Evolutionary conservation across 2,329 filamentous ascomycete genomes (phyloP).

Genomic region (Colletotrichum aenigma): DNA sequence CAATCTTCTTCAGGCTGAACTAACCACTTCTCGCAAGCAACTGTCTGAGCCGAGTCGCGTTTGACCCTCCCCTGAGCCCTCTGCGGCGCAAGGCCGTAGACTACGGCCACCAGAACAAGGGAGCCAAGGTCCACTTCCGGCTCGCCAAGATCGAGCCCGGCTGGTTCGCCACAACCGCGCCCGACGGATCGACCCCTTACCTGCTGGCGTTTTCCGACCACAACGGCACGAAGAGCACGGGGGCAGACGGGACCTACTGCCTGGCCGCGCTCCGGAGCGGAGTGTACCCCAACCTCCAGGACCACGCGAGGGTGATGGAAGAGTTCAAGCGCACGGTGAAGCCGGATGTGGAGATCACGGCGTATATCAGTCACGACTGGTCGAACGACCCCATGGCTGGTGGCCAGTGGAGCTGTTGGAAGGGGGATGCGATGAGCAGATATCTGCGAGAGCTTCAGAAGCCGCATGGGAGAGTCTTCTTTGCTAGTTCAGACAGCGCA

Average conservation of each 20-base stretch:
- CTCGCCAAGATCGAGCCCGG: not conserved
- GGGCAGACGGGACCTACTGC: not conserved
- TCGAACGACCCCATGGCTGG: not conserved
- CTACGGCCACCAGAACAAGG: not conserved
- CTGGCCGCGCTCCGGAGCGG: not conserved
- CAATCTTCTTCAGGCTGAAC: not conserved
- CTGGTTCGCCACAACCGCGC: not conserved
- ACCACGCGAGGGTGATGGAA: not conserved
- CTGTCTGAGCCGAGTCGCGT: not conserved
- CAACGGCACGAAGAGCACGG: not conserved
- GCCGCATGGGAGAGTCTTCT: not conserved
- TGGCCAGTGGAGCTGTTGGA: not conserved
- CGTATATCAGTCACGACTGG: not conserved
- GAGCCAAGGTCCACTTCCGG: not conserved
- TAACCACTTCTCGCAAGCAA: not conserved
- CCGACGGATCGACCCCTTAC: not conserved
- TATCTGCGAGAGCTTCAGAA: not conserved
- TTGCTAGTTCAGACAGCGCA: not conserved
- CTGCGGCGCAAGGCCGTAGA: not conserved
- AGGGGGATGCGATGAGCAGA: not conserved
- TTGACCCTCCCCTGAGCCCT: not conserved
- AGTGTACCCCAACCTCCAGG: not conserved
- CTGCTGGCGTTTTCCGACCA: not conserved
- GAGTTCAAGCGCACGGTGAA: not conserved
- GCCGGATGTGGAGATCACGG: not conserved